These are phyloP conservation scores for Physcomitrellopsis africana DNA, from an alignment of 225 moss, liverwort and hornwort species.

Conservation along the genomic window DNA sequence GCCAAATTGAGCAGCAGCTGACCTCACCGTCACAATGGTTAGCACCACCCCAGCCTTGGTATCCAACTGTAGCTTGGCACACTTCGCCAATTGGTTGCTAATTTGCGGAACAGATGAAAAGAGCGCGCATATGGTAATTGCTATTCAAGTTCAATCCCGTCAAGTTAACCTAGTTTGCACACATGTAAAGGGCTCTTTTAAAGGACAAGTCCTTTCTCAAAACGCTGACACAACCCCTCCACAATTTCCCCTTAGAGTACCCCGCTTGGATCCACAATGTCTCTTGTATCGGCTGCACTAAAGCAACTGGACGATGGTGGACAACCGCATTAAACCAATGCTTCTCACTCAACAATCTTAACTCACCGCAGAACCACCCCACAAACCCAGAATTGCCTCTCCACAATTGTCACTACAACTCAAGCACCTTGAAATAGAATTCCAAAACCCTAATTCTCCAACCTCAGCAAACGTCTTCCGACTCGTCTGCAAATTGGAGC, in stretches of 20 bases:
- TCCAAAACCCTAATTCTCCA: slow-evolving; percentile 33
- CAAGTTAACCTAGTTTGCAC: slow-evolving; percentile 58
- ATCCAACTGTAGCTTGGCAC: slow-evolving; percentile 58
- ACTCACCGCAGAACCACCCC: background rate
- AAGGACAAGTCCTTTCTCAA: slow-evolving; percentile 42
- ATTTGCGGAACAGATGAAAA: slow-evolving; percentile 78
- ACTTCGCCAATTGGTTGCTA: slow-evolving; percentile 64
- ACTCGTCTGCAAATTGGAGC: slow-evolving; percentile 6
- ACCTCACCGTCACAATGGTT: slow-evolving; percentile 63
- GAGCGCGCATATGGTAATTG: slow-evolving; percentile 66
- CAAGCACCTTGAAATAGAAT: background rate
- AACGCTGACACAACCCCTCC: slow-evolving; percentile 37
- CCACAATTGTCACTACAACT: background rate
- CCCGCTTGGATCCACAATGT: background rate
- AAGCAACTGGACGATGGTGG: background rate
- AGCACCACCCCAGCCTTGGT: slow-evolving; percentile 56
- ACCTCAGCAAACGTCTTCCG: background rate
- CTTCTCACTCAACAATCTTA: background rate
- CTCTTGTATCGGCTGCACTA: background rate
- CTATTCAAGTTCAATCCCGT: slow-evolving; percentile 79
- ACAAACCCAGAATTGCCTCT: background rate
- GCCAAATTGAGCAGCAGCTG: slow-evolving; percentile 80
- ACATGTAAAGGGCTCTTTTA: slow-evolving; percentile 61
- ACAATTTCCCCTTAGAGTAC: background rate
- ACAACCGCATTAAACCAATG: background rate